Base-by-base conservation (phyloP, 2,329 filamentous ascomycete species). In the Hypoxylon sp. region DNA sequence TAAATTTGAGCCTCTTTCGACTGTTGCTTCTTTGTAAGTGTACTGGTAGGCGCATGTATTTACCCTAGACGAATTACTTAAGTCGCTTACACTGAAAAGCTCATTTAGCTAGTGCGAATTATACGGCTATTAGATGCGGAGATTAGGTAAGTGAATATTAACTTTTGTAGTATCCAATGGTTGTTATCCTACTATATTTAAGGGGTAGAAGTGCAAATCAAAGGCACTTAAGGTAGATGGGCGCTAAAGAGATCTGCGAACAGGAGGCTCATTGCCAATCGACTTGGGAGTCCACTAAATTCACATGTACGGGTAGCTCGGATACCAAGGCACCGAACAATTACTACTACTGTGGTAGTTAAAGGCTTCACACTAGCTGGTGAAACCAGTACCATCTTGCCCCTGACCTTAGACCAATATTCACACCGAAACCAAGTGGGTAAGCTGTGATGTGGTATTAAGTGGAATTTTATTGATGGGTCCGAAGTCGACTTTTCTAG, bases 381-480 rank as follows among this genome's bases (percentile, higher is more conserved):
- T 28, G 34, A 41, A 11, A 25, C 10, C 28, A 51, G 34, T 13
- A 43, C 32, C 14, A 41, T 36, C 23, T 53, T 53, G 19, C 25
- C 38, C 38, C 17, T 45, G 25, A 21, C 21, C 45, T 17, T 34
- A 56, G n/a, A 13, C 30, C 28, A 13, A 56, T 17, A 56, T 14
- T 23, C 53, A 56, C 5, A 41, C 45, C 10, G 25, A 23, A 17
- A 3, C 28, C 5, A 23, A 36, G 34, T 36, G 34, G 32, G 10
- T 23, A 56, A 32, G 14, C 19, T 21, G 9, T 21, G 10, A n/a
- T 21, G 11, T 32, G 36, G 25, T 51, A 28, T 60, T 43, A 51
- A 41, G 23, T 46, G 36, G 34, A 23, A 45, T 43, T 51, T 60
- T 52, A 45, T 60, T 60, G n/a, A 25, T 19, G 25, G n/a, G 14